Conservation (phyloP, 345 rosid species). For the Carallia pectinifolia region DNA sequence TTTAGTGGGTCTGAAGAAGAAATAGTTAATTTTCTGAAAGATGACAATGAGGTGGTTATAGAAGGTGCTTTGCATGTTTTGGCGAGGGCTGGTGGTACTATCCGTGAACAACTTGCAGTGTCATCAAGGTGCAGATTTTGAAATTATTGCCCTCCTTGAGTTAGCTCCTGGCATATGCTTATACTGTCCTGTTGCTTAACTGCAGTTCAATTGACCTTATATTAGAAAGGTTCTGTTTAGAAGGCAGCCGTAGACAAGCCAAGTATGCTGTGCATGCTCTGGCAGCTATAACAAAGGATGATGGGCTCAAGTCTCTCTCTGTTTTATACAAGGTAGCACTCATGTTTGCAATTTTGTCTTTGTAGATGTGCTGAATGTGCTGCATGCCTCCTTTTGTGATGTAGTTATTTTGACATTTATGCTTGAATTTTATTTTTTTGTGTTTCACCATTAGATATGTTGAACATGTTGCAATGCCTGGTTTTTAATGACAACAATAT, state of each 20-base stretch:
- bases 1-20: slow-evolving; percentile 84
- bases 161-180: slow-evolving; percentile 24
- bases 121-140: slow-evolving; percentile 62
- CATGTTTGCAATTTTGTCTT: slow-evolving; percentile 4
- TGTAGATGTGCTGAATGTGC: background rate
- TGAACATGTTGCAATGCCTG: slow-evolving; percentile 1
- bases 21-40: slow-evolving; percentile 68
- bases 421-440: background rate
- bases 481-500: background rate
- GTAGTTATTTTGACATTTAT: background rate
- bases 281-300: slow-evolving; percentile 97
- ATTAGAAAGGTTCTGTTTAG: slow-evolving; percentile 87
- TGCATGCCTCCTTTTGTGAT: background rate
- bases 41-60: slow-evolving; percentile 76
- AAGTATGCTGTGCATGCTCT: slow-evolving; percentile 97
- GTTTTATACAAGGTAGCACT: slow-evolving; percentile 77
- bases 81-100: slow-evolving; percentile 94
- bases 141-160: slow-evolving; percentile 14
- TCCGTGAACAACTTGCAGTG: slow-evolving; percentile 82
- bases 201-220: slow-evolving; percentile 90
- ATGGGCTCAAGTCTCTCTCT: slow-evolving; percentile 92
- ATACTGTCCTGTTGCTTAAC: slow-evolving; percentile 26
- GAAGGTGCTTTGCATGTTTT: slow-evolving; percentile 91
- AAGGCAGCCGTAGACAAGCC: slow-evolving; percentile 92
- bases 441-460: background rate